These are phyloP conservation scores for Lagenaria siceraria DNA, from an alignment of 306 rosid genomes.

Conservation along the genomic window DNA sequence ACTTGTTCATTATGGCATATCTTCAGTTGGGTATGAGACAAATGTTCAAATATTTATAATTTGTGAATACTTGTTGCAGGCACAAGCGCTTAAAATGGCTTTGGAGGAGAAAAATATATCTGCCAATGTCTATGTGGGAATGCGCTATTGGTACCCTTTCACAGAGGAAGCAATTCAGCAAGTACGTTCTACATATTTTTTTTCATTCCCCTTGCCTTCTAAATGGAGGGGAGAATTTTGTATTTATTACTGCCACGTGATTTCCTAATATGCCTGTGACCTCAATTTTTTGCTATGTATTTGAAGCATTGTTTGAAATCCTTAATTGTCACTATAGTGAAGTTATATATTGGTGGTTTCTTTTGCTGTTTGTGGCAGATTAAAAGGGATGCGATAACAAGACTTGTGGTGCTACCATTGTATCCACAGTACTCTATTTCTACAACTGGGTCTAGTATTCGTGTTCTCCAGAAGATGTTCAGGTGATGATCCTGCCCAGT, in stretches of 20 bases:
- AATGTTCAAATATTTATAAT: slow-evolving; percentile 4
- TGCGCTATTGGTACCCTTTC: slow-evolving; percentile 99
- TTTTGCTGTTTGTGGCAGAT: slow-evolving; percentile 32
- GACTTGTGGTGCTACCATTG: slow-evolving; percentile 90
- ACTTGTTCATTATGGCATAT: background rate
- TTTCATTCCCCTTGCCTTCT: background rate
- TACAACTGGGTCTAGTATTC: slow-evolving; percentile 96
- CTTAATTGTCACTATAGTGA: background rate
- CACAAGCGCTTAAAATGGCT: slow-evolving; percentile 69
- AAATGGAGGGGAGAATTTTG: background rate
- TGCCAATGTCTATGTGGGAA: slow-evolving; percentile 76
- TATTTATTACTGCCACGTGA: background rate
- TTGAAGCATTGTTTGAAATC: background rate
- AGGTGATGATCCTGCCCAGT: slow-evolving; percentile 27
- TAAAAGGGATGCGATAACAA: slow-evolving; percentile 78
- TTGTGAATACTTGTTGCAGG: slow-evolving; percentile 36
- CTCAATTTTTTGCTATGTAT: background rate
- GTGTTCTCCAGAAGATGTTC: slow-evolving; percentile 65
- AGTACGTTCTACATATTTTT: slow-evolving; percentile 32
- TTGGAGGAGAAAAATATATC: slow-evolving; percentile 67
- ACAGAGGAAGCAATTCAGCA: slow-evolving; percentile 94
- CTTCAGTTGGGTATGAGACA: background rate
- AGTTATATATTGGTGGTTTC: background rate
- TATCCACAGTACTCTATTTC: slow-evolving; percentile 99
- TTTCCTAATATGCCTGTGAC: background rate